Evolutionary conservation across 2,329 filamentous ascomycete species (phyloP), one percentile per base, ranked within the genome.

Genomic region (Ustulina deusta): DNA sequence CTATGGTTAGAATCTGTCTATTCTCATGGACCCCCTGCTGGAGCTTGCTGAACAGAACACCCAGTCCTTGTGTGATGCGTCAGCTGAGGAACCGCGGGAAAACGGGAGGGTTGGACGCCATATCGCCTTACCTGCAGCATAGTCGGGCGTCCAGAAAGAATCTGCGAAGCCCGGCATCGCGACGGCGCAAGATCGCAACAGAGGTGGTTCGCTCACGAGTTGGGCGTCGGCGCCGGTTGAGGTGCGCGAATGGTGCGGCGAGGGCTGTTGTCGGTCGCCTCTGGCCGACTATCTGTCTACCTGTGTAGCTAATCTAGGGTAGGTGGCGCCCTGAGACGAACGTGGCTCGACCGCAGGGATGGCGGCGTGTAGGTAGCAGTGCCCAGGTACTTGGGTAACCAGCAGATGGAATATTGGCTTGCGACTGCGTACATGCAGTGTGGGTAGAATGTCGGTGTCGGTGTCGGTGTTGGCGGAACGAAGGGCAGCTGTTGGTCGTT

Each of bases 71-170:
- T 15, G 22, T 15, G 61, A 49, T 10, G 36, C 7, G 70, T 75
- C 62, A 74, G 70, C 52, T 9, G 51, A n/a, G 22, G 25, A 20
- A 55, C 57, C 55, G 42, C 55, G 20, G 44, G 51, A 44, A 40
- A 61, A n/a, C 3, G 11, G 49, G 48, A 54, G 22, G n/a, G 57
- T 54, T 10, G 49, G 25, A 27, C 29, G 49, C 27, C 29, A 32
- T 34, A 3, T 61, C 44, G 67, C 77, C 87, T 79, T 83, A 92
- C 92, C 94, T 85, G 93, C 94, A 79, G 95, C 95, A 86, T 98
- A 98, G 87, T 99, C 96, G 79, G 89, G 89, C 70, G 96, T 97
- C 96, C 96, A 99, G 84, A 99, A 98, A 58, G 94, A 97, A 83
- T 95, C 93, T 74, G 94, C 90, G 82, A 99, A 98, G 76, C 93